phyloP scores from a whole-genome alignment of 2,329 filamentous ascomycete species.

The Tolypocladium capitatum region DNA sequence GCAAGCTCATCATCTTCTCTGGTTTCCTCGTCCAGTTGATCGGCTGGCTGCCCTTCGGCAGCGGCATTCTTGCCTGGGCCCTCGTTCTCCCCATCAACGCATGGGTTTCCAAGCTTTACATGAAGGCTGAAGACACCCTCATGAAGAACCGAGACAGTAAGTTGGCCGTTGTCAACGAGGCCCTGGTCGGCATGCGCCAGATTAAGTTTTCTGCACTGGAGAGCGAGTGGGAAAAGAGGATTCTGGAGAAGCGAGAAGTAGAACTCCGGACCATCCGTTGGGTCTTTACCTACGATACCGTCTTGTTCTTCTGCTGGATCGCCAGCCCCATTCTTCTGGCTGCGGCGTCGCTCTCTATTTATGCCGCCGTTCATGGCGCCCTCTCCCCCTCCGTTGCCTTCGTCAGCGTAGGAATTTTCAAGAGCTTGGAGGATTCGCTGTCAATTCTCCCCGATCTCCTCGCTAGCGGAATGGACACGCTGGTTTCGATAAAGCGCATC shows the following conservation, averaged over 20 bases:
- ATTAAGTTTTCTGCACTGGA: conserved; percentile 77
- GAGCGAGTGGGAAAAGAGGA: conserved; percentile 59
- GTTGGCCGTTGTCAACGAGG: conserved; percentile 63
- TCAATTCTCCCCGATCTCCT: conserved; percentile 61
- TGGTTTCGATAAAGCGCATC: conserved; percentile 60
- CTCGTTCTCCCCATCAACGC: conserved; percentile 57
- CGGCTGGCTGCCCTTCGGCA: conserved; percentile 55
- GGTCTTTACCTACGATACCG: conserved; percentile 50
- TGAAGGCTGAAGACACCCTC: conserved; percentile 50
- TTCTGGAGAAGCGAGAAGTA: conserved; percentile 45
- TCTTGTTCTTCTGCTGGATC: conserved; percentile 56
- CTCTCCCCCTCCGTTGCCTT: conserved; percentile 65
- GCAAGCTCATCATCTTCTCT: conserved; percentile 53
- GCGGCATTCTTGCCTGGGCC: conserved; percentile 51
- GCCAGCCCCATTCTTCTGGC: conserved; percentile 61
- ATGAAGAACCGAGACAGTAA: conserved; percentile 70
- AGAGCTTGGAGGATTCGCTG: conserved; percentile 57
- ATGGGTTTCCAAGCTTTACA: conserved; percentile 50
- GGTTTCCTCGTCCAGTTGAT: conserved; percentile 54
- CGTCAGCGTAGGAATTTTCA: conserved; percentile 63
- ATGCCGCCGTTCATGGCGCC: conserved; percentile 48
- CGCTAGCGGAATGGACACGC: conserved; percentile 56
- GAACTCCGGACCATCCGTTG: conserved; percentile 56
- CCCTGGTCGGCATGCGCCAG: conserved; percentile 65
- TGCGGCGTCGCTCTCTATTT: conserved; percentile 55